Evolutionary conservation across 257 asterid species (phyloP).

Genomic region (Thymus mandschuricus): DNA sequence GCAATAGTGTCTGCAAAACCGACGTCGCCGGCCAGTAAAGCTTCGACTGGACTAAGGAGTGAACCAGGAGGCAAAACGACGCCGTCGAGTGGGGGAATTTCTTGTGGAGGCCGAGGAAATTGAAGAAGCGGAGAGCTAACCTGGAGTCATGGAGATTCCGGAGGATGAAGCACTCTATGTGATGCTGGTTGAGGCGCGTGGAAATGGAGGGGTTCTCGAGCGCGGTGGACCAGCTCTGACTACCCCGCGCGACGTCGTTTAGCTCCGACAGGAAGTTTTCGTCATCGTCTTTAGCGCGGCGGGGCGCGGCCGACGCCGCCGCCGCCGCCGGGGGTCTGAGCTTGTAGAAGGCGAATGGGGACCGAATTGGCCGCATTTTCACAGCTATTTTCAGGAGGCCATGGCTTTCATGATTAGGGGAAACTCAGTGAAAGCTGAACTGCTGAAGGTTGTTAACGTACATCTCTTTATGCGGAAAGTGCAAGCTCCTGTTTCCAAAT

Average conservation of each 20-base stretch:
- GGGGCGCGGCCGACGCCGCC: conserved; percentile 31
- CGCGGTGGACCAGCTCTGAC: conserved; percentile 67
- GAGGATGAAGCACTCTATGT: conserved; percentile 66
- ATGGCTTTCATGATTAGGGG: conserved; percentile 14
- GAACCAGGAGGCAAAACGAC: conserved; percentile 80
- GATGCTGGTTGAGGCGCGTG: conserved; percentile 50
- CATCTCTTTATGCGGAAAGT: conserved; percentile 10
- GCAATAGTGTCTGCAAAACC: conserved; percentile 77
- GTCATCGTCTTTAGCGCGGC: conserved; percentile 48
- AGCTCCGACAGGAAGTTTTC: conserved; percentile 59
- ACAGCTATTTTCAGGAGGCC: conserved; percentile 29
- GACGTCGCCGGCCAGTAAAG: conserved; percentile 95
- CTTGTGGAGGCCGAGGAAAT: conserved; percentile 85
- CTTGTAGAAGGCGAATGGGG: conserved; percentile 31
- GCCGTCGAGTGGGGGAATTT: conserved; percentile 70
- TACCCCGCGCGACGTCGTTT: conserved; percentile 65
- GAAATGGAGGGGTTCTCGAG: conserved; percentile 51
- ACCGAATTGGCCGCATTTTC: conserved; percentile 36
- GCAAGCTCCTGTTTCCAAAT: neutral
- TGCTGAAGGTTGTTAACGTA: neutral
- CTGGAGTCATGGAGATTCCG: conserved; percentile 62
- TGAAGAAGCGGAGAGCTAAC: conserved; percentile 93
- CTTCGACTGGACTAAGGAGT: conserved; percentile 73
- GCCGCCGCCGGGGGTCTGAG: conserved; percentile 30
- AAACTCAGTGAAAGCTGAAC: neutral